A percentile compares a stretch with the other conserved stretches of the same genome.
phyloP scores from a whole-genome alignment of 2,329 filamentous ascomycete species.

The Pyricularia sp. region DNA sequence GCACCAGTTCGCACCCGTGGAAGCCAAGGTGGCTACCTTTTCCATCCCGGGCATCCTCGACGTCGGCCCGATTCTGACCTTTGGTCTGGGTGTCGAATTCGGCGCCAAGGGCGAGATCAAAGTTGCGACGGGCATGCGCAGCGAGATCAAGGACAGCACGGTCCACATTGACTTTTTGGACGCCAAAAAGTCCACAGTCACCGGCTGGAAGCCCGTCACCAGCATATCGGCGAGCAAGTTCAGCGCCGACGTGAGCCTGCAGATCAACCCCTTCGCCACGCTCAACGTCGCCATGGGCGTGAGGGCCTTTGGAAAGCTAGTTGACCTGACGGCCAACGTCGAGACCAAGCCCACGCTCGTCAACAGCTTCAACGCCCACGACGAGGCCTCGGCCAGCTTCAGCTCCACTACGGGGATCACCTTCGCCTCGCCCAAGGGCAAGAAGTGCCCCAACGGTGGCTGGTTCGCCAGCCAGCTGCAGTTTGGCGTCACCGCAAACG shows the following conservation, averaged over 20 bases:
- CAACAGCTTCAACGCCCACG: not conserved
- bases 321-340: not conserved
- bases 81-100: not conserved
- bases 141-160: not conserved
- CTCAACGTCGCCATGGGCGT: not conserved
- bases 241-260: not conserved
- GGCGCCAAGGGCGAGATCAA: not conserved
- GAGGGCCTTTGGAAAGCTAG: not conserved
- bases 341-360: not conserved
- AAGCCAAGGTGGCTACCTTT: not conserved
- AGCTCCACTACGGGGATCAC: not conserved
- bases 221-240: not conserved
- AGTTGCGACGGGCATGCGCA: not conserved
- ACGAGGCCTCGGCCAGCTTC: not conserved
- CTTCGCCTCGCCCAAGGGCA: not conserved
- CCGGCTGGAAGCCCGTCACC: not conserved
- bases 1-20: not conserved
- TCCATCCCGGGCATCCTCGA: constrained; percentile 1
- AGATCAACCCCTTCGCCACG: not conserved
- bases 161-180: not conserved
- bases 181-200: not conserved
- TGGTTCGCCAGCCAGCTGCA: not conserved
- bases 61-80: not conserved
- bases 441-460: not conserved
- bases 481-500: not conserved